These are phyloP conservation scores for Cinnamomum chago DNA, from an alignment of 164 flowering plant species.

Conservation along the genomic window DNA sequence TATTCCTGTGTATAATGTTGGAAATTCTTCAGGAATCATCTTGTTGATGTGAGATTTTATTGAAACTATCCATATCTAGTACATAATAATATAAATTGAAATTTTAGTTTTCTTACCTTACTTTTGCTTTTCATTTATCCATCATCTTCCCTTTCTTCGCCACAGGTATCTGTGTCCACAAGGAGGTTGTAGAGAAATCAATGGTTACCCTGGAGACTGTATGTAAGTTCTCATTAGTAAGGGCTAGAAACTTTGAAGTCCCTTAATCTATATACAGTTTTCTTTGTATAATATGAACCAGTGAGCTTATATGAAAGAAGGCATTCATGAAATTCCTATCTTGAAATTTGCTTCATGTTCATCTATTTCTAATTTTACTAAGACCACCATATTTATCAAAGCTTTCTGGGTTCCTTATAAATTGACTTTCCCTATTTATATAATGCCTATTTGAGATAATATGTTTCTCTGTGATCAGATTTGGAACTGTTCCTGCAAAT, in stretches of 20 bases:
- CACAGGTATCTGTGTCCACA: constrained; percentile 33
- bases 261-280: neutral
- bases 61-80: neutral
- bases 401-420: neutral
- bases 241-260: neutral
- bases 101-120: neutral
- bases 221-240: constrained; percentile 20
- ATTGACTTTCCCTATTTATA: neutral
- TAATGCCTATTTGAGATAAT: neutral
- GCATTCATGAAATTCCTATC: neutral
- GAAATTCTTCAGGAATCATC: neutral
- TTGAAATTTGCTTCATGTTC: too few relatives aligned
- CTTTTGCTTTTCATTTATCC: neutral
- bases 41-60: neutral
- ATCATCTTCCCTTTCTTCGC: neutral
- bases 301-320: neutral
- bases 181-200: constrained; percentile 38
- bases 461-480: constrained; percentile 19
- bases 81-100: neutral
- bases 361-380: too few relatives aligned
- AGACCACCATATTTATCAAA: neutral
- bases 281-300: neutral
- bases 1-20: neutral
- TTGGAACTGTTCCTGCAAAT: constrained; percentile 34
- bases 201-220: constrained; percentile 32